phyloP scores from a whole-genome alignment of 73 alveolate genomes.

The Paramecium tetraurelia region DNA sequence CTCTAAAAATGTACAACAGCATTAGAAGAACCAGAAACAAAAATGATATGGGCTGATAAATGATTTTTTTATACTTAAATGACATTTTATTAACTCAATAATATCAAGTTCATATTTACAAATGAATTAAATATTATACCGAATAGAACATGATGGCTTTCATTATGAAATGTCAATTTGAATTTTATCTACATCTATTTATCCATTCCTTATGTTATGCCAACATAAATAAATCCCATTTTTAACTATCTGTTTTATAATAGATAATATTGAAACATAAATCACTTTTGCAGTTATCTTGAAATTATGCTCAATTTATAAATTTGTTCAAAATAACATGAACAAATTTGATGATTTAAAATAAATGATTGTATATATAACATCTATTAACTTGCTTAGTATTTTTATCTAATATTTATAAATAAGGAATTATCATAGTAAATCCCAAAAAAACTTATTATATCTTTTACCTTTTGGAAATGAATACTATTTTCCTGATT shows the following conservation, averaged over 20 bases:
- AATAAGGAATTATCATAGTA: not conserved
- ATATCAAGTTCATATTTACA: not conserved
- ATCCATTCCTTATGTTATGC: not conserved
- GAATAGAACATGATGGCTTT: not conserved
- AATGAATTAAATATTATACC: not conserved
- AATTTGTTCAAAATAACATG: not conserved
- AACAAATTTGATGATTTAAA: not conserved
- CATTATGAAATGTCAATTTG: too few species aligned
- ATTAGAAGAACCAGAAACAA: not conserved
- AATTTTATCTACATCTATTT: not conserved
- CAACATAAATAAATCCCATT: not conserved
- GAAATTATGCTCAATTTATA: not conserved
- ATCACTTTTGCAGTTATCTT: not conserved
- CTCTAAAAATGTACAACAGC: not conserved
- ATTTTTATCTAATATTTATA: not conserved
- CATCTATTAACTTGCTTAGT: not conserved
- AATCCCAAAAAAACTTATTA: not conserved
- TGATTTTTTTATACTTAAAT: not conserved
- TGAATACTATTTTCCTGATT: not conserved
- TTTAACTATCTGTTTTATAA: not conserved
- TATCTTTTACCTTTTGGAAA: not conserved
- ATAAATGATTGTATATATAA: not conserved
- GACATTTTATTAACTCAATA: not conserved
- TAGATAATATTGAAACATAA: not conserved
- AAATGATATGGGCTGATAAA: not conserved